These are phyloP conservation scores for Akanthomyces dipterigenus DNA, from an alignment of 2,329 filamentous ascomycete genomes.

Conservation along the genomic window DNA sequence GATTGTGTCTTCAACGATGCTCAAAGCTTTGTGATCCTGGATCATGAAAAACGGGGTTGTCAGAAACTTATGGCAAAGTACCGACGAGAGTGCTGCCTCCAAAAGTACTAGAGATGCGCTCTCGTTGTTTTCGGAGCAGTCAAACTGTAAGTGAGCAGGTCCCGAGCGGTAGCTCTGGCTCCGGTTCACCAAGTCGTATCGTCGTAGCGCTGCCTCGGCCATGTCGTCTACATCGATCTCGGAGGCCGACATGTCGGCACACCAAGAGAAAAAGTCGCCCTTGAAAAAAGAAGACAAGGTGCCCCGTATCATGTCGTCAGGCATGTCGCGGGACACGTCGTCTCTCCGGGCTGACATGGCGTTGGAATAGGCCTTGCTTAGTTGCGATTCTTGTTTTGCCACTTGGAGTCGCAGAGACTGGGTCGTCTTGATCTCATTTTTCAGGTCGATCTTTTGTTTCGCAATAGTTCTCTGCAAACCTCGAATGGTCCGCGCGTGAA, in stretches of 20 bases:
- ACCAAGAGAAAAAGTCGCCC: slow-evolving; percentile 1
- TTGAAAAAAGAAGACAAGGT: background rate
- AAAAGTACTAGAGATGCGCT: background rate
- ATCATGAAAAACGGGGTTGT: no score
- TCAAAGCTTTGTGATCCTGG: no score
- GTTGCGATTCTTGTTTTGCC: background rate
- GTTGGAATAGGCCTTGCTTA: background rate
- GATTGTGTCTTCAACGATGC: background rate
- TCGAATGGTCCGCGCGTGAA: no score
- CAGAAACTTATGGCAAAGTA: no score
- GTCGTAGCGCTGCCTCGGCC: no score
- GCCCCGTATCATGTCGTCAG: background rate
- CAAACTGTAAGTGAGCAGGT: background rate
- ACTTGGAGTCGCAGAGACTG: no score
- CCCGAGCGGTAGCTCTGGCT: background rate
- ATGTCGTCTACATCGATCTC: background rate
- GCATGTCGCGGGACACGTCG: slow-evolving; percentile 2
- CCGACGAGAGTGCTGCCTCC: background rate
- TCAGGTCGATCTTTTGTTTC: no score
- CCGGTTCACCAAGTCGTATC: background rate
- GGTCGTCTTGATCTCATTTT: no score
- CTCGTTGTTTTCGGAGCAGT: background rate
- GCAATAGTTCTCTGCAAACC: no score
- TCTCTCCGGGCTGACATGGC: background rate
- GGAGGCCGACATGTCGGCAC: background rate